Conservation (phyloP, 345 rosid genomes). For the Abelmoschus esculentus region DNA sequence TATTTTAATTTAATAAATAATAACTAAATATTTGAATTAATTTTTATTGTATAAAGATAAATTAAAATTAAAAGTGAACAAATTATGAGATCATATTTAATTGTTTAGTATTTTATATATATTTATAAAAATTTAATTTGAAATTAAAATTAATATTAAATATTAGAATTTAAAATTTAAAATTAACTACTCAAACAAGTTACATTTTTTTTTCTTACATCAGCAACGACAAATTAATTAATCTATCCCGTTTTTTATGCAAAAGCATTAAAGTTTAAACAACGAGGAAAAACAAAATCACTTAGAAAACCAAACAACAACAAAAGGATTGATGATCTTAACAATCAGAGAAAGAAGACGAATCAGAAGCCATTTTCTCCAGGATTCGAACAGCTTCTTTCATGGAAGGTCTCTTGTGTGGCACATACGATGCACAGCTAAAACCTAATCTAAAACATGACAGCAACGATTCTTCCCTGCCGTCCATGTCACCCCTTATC, state of each 20-base stretch:
- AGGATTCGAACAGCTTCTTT: conserved; percentile 64
- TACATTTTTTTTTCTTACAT: not conserved
- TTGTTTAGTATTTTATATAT: too few species aligned
- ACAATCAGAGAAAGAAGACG: not conserved
- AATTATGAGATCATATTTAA: too few species aligned
- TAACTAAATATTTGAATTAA: too few species aligned
- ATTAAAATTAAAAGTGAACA: too few species aligned
- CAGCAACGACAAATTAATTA: not conserved
- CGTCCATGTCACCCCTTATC: conserved; percentile 47
- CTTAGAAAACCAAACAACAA: conserved; percentile 18
- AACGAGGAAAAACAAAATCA: not conserved
- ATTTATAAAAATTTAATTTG: too few species aligned
- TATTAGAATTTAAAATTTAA: too few species aligned
- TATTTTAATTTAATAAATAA: too few species aligned
- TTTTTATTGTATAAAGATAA: too few species aligned
- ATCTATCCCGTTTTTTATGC: not conserved
- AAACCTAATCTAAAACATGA: conserved; percentile 63
- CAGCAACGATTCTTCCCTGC: conserved; percentile 43
- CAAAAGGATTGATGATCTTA: conserved; percentile 9
- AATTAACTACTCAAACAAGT: not conserved
- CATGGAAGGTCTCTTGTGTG: conserved; percentile 85
- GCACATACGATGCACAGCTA: conserved; percentile 52
- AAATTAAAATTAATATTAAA: too few species aligned
- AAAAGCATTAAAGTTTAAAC: not conserved
- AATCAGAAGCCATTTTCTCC: conserved; percentile 37